Conservation (phyloP, 2,329 filamentous ascomycete genomes). For the Exophiala sideris region DNA sequence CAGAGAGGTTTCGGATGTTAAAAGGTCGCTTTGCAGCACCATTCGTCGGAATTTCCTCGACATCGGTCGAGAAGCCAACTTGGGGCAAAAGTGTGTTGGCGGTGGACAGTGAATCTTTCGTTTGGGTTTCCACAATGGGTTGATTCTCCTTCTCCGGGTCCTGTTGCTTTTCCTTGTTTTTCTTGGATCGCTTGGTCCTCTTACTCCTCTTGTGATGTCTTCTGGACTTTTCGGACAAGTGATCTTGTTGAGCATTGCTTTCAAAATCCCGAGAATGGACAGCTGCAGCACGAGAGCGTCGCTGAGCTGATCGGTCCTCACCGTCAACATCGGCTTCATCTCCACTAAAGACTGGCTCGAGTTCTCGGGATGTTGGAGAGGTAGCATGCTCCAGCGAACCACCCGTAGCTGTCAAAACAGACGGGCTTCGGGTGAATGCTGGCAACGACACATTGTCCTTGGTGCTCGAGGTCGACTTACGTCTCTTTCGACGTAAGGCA, state of each 20-base stretch:
- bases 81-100: slow-evolving; percentile 34
- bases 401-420: slow-evolving; percentile 35
- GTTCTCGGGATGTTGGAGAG: slow-evolving; percentile 11
- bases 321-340: slow-evolving; percentile 55
- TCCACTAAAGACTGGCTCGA: slow-evolving; percentile 40
- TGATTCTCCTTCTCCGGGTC: slow-evolving; percentile 39
- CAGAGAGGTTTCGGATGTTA: slow-evolving; percentile 58
- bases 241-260: slow-evolving; percentile 24
- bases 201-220: slow-evolving; percentile 34
- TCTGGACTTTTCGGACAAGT: slow-evolving; percentile 29
- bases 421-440: slow-evolving; percentile 38
- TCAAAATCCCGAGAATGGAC: slow-evolving; percentile 49
- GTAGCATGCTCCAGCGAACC: slow-evolving; percentile 15
- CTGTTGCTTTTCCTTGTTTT: slow-evolving; percentile 20
- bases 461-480: slow-evolving; percentile 74
- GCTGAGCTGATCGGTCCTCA: slow-evolving; percentile 32
- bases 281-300: slow-evolving; percentile 21
- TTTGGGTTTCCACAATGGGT: slow-evolving; percentile 5
- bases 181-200: slow-evolving; percentile 20
- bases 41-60: slow-evolving; percentile 32
- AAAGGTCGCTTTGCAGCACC: slow-evolving; percentile 47
- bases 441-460: slow-evolving; percentile 55
- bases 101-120: slow-evolving; percentile 4
- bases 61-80: slow-evolving; percentile 56
- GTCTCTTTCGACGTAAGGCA: slow-evolving; percentile 66